phyloP scores from a whole-genome alignment of 2,329 filamentous ascomycete genomes.

The Penicillium sp. region DNA sequence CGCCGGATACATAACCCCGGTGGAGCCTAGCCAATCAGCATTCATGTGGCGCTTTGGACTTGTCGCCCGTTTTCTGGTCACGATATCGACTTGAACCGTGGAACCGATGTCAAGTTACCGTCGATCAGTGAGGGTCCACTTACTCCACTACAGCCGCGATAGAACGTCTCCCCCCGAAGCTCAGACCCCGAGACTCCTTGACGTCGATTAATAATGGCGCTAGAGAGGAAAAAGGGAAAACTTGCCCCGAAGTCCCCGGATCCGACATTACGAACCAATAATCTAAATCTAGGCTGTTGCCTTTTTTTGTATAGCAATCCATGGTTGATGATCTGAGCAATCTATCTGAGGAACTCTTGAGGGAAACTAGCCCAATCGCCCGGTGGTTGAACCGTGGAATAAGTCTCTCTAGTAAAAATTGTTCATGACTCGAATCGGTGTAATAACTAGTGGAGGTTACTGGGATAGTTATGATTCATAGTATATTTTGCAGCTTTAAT shows the following conservation, averaged over 20 bases:
- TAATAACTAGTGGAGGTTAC: neutral
- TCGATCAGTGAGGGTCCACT: neutral
- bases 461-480: neutral
- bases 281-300: neutral
- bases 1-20: neutral
- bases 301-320: neutral
- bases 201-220: neutral
- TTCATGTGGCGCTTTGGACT: neutral
- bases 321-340: neutral
- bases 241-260: neutral
- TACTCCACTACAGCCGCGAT: neutral
- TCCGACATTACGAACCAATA: neutral
- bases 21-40: neutral
- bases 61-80: neutral
- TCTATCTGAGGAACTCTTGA: neutral
- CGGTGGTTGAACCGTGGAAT: neutral
- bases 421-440: neutral
- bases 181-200: neutral
- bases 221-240: neutral
- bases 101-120: neutral
- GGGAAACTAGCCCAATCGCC: neutral
- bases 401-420: too few species aligned
- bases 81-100: neutral
- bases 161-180: neutral
- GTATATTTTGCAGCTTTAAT: conserved; percentile 12